Conservation (phyloP, 1,139 yeast species). For the Debaryomyces nepalensis region DNA sequence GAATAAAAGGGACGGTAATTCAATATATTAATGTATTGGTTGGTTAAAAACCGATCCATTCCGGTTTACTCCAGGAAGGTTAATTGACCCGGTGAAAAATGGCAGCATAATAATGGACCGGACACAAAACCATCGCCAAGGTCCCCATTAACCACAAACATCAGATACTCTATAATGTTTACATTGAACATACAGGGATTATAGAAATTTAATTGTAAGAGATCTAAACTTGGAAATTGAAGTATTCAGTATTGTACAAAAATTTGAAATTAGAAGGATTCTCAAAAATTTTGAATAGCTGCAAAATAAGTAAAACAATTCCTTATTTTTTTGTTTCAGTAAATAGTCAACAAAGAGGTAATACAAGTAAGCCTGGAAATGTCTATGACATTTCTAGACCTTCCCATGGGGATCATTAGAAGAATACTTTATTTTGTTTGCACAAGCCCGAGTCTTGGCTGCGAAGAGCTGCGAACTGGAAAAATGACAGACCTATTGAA, state of each 20-base stretch:
- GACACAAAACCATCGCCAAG: not conserved
- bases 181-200: too few relatives aligned
- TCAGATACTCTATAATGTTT: too few relatives aligned
- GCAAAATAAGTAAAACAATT: slow-evolving; percentile 9
- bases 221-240: not conserved
- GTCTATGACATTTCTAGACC: slow-evolving; percentile 12
- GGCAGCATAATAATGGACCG: slow-evolving; percentile 6
- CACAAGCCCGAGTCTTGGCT: not conserved
- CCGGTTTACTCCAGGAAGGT: slow-evolving; percentile 8
- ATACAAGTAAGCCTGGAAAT: not conserved
- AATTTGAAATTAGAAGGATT: not conserved
- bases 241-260: not conserved
- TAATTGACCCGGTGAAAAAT: slow-evolving; percentile 5
- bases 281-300: not conserved
- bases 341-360: too few relatives aligned
- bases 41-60: not conserved
- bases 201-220: too few relatives aligned
- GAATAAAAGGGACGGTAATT: not conserved
- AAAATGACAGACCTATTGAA: slow-evolving; percentile 3
- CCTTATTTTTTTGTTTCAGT: too few relatives aligned
- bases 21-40: not conserved
- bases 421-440: slow-evolving; percentile 20
- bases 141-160: slow-evolving; percentile 4
- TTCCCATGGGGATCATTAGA: slow-evolving; percentile 23
- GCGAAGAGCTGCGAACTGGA: not conserved